These are phyloP conservation scores for Backusella luteola DNA, from an alignment of 192 early-diverging fungal genomes.

Conservation along the genomic window DNA sequence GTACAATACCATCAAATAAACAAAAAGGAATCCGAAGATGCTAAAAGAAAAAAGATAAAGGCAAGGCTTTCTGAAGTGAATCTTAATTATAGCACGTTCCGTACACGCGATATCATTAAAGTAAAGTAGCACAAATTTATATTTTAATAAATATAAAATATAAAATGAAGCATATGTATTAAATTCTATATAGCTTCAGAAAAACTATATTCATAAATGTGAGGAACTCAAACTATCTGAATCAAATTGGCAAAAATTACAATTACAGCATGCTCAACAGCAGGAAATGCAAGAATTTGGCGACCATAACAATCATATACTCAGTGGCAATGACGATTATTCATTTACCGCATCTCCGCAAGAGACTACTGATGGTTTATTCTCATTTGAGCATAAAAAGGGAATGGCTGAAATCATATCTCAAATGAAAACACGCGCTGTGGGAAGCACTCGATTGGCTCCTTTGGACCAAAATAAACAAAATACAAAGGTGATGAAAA, in stretches of 20 bases:
- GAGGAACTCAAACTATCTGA: background rate
- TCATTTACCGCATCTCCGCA: constrained; percentile 6
- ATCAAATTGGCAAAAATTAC: background rate
- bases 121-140: constrained; percentile 3
- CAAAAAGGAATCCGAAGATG: constrained; percentile 21
- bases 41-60: constrained; percentile 21
- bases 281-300: constrained; percentile 3
- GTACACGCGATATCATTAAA: constrained; percentile 21
- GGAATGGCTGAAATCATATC: constrained; percentile 30
- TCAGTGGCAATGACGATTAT: background rate
- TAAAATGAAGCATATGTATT: background rate
- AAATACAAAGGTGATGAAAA: constrained; percentile 34
- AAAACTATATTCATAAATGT: background rate
- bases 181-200: background rate
- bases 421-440: constrained; percentile 27
- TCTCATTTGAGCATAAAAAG: constrained; percentile 17
- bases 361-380: background rate
- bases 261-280: constrained; percentile 2
- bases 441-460: constrained; percentile 1
- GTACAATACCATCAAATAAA: background rate
- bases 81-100: constrained; percentile 24
- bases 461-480: constrained; percentile 28
- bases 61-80: constrained; percentile 19
- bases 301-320: background rate
- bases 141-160: background rate